Evolutionary conservation across 345 rosid genomes (phyloP), one percentile per base, ranked within the genome.

Genomic region (Pistacia atlantica): DNA sequence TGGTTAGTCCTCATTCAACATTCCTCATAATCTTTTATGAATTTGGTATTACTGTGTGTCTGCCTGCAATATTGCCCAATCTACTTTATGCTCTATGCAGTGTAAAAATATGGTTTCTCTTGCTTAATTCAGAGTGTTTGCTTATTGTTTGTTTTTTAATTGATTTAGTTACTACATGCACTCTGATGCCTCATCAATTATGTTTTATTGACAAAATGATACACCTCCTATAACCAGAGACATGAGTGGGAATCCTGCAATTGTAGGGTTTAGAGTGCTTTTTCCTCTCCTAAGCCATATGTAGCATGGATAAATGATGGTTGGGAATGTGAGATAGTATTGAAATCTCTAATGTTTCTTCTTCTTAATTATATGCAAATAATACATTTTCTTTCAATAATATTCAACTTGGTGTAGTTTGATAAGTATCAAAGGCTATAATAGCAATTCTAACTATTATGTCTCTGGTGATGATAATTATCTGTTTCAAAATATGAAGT

Each of bases 1-100:
- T 93, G 97, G 97, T 96, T 55, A 86, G 90, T 83, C 80, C 70
- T 60, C 38, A 46, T 77, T 83, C 71, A n/a, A 28, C 71, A 55
- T 42, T 64, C 61, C 38, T 11, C 48, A 13, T 35, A 48, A 75
- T 11, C 65, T 55, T 69, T 45, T 56, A 1, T 60, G 38, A 25
- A 22, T 22, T 65, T 52, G 38, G 8, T 55, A 5, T 51, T n/a
- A 14, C 22, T 52, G 4, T 60, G n/a, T 37, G 52, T 35, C 1
- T 28, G 7, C 69, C 17, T 35, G 52, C 45, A 4, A 13, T 64
- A 14, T 65, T 22, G 22, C 18, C 69, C 17, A 59, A 59, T 69
- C n/a, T 38, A 25, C 35, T 65, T 65, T 16, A 65, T 38, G 20
- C n/a, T 49, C 63, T 11, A 52, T 64, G 64, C 54, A 13, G 42